Base-by-base conservation (phyloP, 805 yeast genomes). In the Schizosaccharomyces japonicus region DNA sequence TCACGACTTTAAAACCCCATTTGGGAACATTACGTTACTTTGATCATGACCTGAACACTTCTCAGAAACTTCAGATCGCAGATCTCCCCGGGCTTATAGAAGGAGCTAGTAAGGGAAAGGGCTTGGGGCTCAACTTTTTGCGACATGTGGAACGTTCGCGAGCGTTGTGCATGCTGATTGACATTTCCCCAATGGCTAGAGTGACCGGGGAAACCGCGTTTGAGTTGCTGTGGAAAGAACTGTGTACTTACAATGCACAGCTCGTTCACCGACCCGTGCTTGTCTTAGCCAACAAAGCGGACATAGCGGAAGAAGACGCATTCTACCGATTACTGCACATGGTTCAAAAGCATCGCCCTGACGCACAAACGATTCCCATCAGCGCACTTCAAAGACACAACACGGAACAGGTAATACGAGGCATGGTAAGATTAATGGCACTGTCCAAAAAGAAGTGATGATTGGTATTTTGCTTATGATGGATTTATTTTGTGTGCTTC, bases 21-120 rank as follows among this genome's bases (percentile, higher is more conserved):
- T 73, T 90, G 45, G 98, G 98, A 3, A 87, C 95, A 0, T 80
- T 90, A 11, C 68, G 69, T 44, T 8, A 7, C 23, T 1, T 23
- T 10, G 60, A 75, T 19, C 71, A 78, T 1, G 70, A 78, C 1
- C 80, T 76, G 53, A 68, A 69, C 50, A 61, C 66, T 2, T 56
- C 57, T 40, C 54, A 55, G 23, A 70, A 79, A 4, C 85, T 87
- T 59, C 81, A 95, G 0, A 95, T 90, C 1, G 96, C 96, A 1
- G 98, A 90, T 64, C 90, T 90, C 50, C 98, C 98, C 0, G 98
- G 98, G 5, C 79, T 90, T 42, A 80, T 90, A 50, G 70, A 76
- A 59, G 95, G 94, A 5, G 96, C 98, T 0, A 70, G 75, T 5
- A 58, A 60, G 5, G 80, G 85, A 57, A 77, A 71, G 58, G 98